Base-by-base conservation (phyloP, 768 basidiomycete genomes). In the Kwoniella bestiolae region DNA sequence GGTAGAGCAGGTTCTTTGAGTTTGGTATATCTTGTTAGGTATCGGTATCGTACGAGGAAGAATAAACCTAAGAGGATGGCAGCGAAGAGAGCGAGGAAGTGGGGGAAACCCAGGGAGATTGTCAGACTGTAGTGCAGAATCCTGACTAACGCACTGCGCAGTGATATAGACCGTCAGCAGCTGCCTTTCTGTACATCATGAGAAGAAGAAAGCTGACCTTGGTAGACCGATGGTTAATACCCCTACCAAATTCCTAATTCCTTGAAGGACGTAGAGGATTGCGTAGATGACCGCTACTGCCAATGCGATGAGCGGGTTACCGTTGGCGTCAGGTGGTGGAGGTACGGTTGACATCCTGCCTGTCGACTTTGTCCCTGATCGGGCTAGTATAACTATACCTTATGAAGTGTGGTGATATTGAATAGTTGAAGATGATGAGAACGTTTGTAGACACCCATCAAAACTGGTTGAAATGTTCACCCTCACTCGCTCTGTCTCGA, bases 181-280 rank as follows among this genome's bases (percentile, higher is more conserved):
- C 3, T 41, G 8, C 31, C 28, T 34, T 12, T 34, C 61, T 53
- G 5, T 60, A 65, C 60, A 66, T 28, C 52, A 29, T 50, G 31
- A 25, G 28, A 32, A 38, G 7, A 18, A 58, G 16, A 21, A 35
- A 56, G 31, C 74, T 81, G 85, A 86, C 65, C 87, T 85, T 1
- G 94, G 94, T 14, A 94, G 74, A 8, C 90, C 89, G 61, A 97
- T 90, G 2, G 94, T 94, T 12, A 85, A 85, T 74, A 95, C 91
- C 1, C 88, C 87, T 58, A 92, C 85, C 53, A 93, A 81, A 38
- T 57, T 52, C 41, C 69, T 56, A 63, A 80, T 65, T 14, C 65
- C 56, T 34, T 76, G 64, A 5, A 82, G 73, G 16, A 79, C 55
- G 35, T 80, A 80, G 29, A 82, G 70, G 45, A 79, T 65, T 8